phyloP scores from a whole-genome alignment of 768 basidiomycete species.

The Sutorius australiensis region DNA sequence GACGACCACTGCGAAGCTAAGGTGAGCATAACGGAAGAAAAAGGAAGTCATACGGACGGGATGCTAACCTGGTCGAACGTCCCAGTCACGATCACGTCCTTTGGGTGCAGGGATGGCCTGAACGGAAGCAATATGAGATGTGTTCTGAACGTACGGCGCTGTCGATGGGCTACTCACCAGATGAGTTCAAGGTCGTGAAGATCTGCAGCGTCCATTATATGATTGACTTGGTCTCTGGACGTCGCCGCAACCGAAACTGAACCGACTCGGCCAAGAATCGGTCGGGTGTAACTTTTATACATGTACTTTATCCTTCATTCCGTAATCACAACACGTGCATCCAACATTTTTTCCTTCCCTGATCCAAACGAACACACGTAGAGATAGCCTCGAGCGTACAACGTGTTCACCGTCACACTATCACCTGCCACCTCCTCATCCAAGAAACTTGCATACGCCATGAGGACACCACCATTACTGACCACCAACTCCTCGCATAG shows the following conservation, averaged over 20 bases:
- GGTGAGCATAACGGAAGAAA: constrained; percentile 4
- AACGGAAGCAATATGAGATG: constrained; percentile 9
- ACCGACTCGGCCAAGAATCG: constrained; percentile 1
- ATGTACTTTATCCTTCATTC: constrained; percentile 2
- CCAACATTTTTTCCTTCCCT: background rate
- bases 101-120: constrained; percentile 59
- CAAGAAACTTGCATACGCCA: constrained; percentile 10
- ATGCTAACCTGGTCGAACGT: constrained; percentile 69
- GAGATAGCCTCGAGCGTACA: constrained; percentile 10
- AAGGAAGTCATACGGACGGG: background rate
- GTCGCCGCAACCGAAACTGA: constrained; percentile 20
- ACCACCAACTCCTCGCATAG: constrained; percentile 30
- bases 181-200: constrained; percentile 50
- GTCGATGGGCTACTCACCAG: constrained; percentile 40
- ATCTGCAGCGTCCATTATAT: constrained; percentile 30
- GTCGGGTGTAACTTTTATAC: constrained; percentile 22
- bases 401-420: constrained; percentile 9
- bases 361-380: background rate
- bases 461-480: constrained; percentile 12
- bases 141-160: constrained; percentile 4
- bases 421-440: background rate
- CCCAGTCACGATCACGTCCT: constrained; percentile 65
- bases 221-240: constrained; percentile 15
- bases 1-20: constrained; percentile 50
- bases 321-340: constrained; percentile 23